These are phyloP conservation scores for Wickerhamomyces chambardii DNA, from an alignment of 805 yeast species.

Conservation along the genomic window DNA sequence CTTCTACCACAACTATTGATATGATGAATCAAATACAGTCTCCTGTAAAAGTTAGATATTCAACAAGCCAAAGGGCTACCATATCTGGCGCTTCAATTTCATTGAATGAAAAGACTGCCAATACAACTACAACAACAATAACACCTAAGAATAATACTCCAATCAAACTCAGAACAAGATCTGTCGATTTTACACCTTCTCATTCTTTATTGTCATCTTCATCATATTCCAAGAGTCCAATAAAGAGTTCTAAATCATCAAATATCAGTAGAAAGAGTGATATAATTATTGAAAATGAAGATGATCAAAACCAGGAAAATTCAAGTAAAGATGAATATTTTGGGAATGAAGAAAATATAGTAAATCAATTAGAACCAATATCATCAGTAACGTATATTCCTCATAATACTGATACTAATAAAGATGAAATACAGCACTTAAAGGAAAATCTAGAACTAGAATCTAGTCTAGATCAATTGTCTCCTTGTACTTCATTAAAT, in stretches of 20 bases:
- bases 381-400: conserved; percentile 69
- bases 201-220: too few species aligned
- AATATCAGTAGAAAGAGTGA: too few species aligned
- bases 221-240: too few species aligned
- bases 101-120: not conserved
- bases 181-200: too few species aligned
- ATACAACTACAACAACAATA: not conserved
- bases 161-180: too few species aligned
- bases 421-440: conserved; percentile 6
- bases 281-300: too few species aligned
- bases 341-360: too few species aligned
- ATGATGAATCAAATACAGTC: not conserved
- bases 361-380: conserved; percentile 55
- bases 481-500: not conserved
- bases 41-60: not conserved
- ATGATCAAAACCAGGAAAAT: too few species aligned
- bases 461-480: conserved; percentile 1
- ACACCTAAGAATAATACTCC: too few species aligned
- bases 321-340: too few species aligned
- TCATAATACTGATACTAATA: conserved; percentile 34
- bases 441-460: conserved; percentile 5
- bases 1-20: not conserved
- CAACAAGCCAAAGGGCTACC: not conserved
- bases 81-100: not conserved
- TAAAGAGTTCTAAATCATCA: too few species aligned